Percentiles rank a stretch among this genome's conserved stretches.
Evolutionary conservation across 163 green algal species (phyloP).

Genomic region (Chlorella variabilis): DNA sequence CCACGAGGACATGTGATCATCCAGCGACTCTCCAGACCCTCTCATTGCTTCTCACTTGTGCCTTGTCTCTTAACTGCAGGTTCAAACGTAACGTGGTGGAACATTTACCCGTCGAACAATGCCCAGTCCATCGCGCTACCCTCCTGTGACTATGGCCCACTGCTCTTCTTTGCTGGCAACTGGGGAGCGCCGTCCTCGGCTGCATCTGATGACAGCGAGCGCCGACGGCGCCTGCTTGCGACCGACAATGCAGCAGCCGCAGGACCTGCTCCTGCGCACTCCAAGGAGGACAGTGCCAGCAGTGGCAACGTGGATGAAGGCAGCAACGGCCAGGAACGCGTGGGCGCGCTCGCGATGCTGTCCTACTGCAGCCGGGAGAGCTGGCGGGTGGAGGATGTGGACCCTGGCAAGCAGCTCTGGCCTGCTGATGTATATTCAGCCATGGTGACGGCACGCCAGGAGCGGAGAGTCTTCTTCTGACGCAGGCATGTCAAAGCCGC

Average conservation of each 20-base stretch:
- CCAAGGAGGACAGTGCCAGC: not conserved
- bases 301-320: not conserved
- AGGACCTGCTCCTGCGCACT: not conserved
- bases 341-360: not conserved
- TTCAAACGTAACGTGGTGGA: constrained; percentile 19
- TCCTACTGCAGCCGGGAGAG: not conserved
- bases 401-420: not conserved
- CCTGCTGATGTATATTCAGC: constrained; percentile 12
- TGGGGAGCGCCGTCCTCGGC: no score
- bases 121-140: constrained; percentile 5
- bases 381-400: constrained; percentile 16
- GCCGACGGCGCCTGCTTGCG: not conserved
- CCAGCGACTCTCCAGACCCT: no score
- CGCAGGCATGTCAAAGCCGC: no score
- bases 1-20: no score
- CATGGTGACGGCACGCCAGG: not conserved
- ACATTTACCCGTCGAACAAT: not conserved
- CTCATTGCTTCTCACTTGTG: not conserved
- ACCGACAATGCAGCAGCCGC: not conserved
- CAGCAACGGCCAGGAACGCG: not conserved
- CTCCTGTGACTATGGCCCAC: constrained; percentile 1
- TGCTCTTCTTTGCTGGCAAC: constrained; percentile 17
- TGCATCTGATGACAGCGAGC: no score
- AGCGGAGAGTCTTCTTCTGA: not conserved
- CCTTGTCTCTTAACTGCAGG: not conserved